phyloP scores from a whole-genome alignment of 2,329 filamentous ascomycete species.

The Arthrobotrys sinensis region DNA sequence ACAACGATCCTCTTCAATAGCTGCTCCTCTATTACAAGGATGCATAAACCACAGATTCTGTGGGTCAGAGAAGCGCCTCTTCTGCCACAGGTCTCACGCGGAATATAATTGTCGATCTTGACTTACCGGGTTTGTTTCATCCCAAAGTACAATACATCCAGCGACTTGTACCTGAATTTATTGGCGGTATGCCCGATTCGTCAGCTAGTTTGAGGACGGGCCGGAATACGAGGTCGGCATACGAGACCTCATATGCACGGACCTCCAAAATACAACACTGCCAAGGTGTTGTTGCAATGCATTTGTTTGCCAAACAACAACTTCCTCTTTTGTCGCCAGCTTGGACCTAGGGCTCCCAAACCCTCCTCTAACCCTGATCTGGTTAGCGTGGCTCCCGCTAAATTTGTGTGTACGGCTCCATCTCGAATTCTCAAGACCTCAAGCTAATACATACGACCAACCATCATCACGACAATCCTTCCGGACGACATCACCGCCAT shows the following conservation, averaged over 20 bases:
- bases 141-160: background rate
- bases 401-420: constrained; percentile 55
- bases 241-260: constrained; percentile 1
- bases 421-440: constrained; percentile 52
- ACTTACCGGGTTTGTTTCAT: constrained; percentile 8
- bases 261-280: constrained; percentile 20
- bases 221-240: constrained; percentile 17
- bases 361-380: constrained; percentile 33
- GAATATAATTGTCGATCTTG: constrained; percentile 1
- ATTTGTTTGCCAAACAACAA: constrained; percentile 15
- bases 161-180: background rate
- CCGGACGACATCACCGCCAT: constrained; percentile 55
- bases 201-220: background rate
- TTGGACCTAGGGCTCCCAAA: constrained; percentile 43
- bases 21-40: no score
- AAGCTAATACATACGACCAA: constrained; percentile 43
- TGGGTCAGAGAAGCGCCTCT: background rate
- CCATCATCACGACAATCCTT: constrained; percentile 49
- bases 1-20: no score
- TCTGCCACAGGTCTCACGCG: background rate
- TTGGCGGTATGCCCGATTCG: constrained; percentile 4
- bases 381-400: constrained; percentile 27
- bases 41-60: no score
- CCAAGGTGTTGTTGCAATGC: background rate
- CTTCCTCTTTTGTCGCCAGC: constrained; percentile 1